Evolutionary conservation across 371 early-diverging fungal species (phyloP).

Genomic region (Syncephalis fuscata): DNA sequence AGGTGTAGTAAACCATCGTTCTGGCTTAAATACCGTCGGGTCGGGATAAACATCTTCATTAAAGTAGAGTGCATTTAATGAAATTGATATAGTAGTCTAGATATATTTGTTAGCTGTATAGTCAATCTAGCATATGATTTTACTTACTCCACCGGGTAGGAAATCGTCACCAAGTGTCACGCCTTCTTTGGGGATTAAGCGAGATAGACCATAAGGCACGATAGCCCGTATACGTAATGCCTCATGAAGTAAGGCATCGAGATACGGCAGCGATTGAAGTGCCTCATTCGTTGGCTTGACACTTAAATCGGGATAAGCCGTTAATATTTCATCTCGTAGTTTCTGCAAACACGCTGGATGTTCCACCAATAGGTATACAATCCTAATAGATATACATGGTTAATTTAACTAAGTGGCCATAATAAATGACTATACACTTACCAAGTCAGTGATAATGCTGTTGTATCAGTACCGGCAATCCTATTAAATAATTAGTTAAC

Average conservation of each 20-base stretch:
- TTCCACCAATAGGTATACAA: neutral
- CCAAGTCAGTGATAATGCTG: too few relatives aligned
- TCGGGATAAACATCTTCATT: neutral
- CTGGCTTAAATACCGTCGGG: neutral
- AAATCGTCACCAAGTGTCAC: neutral
- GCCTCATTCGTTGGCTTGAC: neutral
- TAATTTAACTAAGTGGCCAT: too few relatives aligned
- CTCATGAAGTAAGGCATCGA: neutral
- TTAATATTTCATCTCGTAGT: neutral
- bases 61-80: neutral
- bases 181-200: neutral
- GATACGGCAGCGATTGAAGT: neutral
- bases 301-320: neutral
- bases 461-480: too few relatives aligned
- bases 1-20: neutral
- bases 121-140: too few relatives aligned
- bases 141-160: neutral
- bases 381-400: neutral
- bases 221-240: neutral
- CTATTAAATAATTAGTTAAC: too few relatives aligned
- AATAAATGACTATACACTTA: too few relatives aligned
- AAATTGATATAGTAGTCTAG: neutral
- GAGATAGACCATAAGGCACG: neutral
- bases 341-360: neutral
- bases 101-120: too few relatives aligned